Conservation (phyloP, 2,329 filamentous ascomycete species). For the Xylaria sp. region DNA sequence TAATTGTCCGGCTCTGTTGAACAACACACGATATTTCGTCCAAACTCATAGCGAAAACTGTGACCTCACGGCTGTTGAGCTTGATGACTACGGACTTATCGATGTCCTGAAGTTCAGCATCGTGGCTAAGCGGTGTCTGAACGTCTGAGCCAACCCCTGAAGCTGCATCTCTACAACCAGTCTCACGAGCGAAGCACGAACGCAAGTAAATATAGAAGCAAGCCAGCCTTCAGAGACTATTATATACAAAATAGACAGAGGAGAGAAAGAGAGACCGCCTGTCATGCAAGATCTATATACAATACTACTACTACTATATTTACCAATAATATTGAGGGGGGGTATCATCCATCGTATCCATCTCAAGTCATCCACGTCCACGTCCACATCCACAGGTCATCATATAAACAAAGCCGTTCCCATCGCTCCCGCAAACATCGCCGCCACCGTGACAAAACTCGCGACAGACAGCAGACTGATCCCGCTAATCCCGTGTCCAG, state of each 20-base stretch:
- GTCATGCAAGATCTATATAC: background rate
- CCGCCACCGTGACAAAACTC: slow-evolving; percentile 56
- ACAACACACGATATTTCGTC: too few species aligned
- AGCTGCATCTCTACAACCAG: background rate
- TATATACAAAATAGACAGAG: too few species aligned
- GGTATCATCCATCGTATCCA: background rate
- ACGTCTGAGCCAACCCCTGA: background rate
- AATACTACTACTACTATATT: background rate
- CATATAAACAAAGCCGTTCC: slow-evolving; percentile 18
- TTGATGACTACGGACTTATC: too few species aligned
- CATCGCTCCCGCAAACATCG: slow-evolving; percentile 52
- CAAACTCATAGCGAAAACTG: too few species aligned
- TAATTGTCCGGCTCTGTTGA: too few species aligned
- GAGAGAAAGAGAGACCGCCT: background rate
- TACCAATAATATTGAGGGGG: background rate
- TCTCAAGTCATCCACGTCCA: background rate
- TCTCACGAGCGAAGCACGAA: background rate
- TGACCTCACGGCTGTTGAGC: too few species aligned
- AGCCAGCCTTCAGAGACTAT: too few species aligned
- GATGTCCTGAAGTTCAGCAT: too few species aligned
- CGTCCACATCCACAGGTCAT: background rate
- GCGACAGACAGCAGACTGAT: slow-evolving; percentile 57
- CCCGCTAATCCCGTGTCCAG: slow-evolving; percentile 64
- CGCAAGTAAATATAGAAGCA: too few species aligned
- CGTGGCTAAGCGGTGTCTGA: too few species aligned